phyloP scores from a whole-genome alignment of 2,329 filamentous ascomycete species.

The Chrysosporium keratinophilum region DNA sequence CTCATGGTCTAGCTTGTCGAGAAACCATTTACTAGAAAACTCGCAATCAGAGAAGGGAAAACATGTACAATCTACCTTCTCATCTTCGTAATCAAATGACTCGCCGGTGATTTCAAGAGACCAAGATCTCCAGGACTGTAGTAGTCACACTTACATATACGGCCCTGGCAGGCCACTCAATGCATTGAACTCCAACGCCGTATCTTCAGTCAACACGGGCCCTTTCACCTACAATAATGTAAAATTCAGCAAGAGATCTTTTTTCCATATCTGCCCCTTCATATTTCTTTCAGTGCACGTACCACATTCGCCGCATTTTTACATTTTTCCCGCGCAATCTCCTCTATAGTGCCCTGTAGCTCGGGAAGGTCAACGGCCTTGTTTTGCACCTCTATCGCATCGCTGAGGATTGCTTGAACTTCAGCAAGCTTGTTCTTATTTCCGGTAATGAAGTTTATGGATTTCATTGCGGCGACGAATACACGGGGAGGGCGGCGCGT shows the following conservation, averaged over 20 bases:
- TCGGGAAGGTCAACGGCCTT: slow-evolving; percentile 72
- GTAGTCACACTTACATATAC: slow-evolving; percentile 62
- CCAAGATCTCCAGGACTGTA: not conserved
- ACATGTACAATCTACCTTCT: not conserved
- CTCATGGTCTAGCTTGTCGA: slow-evolving; percentile 67
- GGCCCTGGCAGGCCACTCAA: slow-evolving; percentile 85
- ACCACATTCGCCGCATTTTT: slow-evolving; percentile 68
- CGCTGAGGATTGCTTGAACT: slow-evolving; percentile 74
- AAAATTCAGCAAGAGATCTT: not conserved
- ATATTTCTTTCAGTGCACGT: slow-evolving; percentile 24
- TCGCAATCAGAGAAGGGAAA: not conserved
- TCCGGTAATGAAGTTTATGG: slow-evolving; percentile 87
- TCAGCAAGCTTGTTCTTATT: slow-evolving; percentile 91
- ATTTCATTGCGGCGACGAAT: slow-evolving; percentile 31
- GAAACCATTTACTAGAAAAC: slow-evolving; percentile 74
- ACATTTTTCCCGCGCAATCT: slow-evolving; percentile 83
- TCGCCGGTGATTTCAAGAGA: not conserved
- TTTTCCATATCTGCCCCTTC: not conserved
- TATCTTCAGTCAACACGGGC: slow-evolving; percentile 91
- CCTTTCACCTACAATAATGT: slow-evolving; percentile 53
- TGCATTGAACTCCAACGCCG: slow-evolving; percentile 83
- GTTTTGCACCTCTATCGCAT: slow-evolving; percentile 59
- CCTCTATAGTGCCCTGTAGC: slow-evolving; percentile 84
- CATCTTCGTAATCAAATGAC: not conserved
- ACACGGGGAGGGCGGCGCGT: not conserved